Percentiles rank a stretch among this genome's conserved stretches.
phyloP scores from a whole-genome alignment of 306 rosid genomes.

The Malus domestica region ASM211411v1 NC_041797.1:5477001-5477500 shows the following conservation, averaged over 20 bases:
- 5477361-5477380: background rate
- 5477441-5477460: background rate
- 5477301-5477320: conserved; percentile 53
- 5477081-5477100: no score
- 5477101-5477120: no score
- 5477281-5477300: conserved; percentile 60
- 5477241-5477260: conserved; percentile 39
- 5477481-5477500: conserved; percentile 6
- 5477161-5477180: conserved; percentile 19
- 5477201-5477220: background rate
- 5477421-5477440: background rate
- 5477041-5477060: conserved; percentile 43
- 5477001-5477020: conserved; percentile 35
- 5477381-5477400: conserved; percentile 17
- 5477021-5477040: conserved; percentile 37
- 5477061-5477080: no score
- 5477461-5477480: conserved; percentile 16
- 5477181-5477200: conserved; percentile 36
- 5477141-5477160: conserved; percentile 19
- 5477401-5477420: conserved; percentile 20
- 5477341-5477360: background rate
- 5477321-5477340: conserved; percentile 71
- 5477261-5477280: conserved; percentile 55
- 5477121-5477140: conserved; percentile 16
- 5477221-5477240: conserved; percentile 28